Evolutionary conservation across 73 alveolate species (phyloP).

Genomic region (Diophrys sp.): DNA sequence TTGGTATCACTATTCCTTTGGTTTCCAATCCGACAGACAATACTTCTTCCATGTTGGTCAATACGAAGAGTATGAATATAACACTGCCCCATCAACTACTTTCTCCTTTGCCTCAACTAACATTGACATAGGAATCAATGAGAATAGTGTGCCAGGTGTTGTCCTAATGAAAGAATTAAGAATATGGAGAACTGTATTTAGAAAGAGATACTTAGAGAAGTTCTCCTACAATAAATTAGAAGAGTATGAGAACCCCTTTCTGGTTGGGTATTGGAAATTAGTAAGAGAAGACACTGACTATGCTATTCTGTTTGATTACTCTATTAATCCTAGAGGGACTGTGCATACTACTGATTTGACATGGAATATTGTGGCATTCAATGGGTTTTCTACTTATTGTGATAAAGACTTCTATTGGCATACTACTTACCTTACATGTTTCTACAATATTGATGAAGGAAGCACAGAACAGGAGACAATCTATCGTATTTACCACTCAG

Average conservation of each 20-base stretch:
- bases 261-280: neutral
- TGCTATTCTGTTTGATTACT: neutral
- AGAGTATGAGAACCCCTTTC: neutral
- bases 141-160: neutral
- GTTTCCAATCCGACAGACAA: neutral
- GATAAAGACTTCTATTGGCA: neutral
- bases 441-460: neutral
- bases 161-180: neutral
- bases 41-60: neutral
- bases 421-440: neutral
- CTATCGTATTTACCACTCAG: neutral
- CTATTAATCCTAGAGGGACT: neutral
- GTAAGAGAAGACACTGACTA: neutral
- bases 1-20: neutral
- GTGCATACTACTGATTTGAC: neutral
- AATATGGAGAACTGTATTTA: neutral
- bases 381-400: neutral
- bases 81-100: neutral
- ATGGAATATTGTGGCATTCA: neutral
- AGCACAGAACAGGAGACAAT: neutral
- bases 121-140: neutral
- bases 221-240: neutral
- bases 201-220: neutral
- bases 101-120: neutral
- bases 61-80: neutral